Percentiles rank a stretch among this genome's conserved stretches.
These are phyloP conservation scores for Pleurozium schreberi DNA, from an alignment of 225 moss, liverwort and hornwort species.

Conservation along the genomic window DNA sequence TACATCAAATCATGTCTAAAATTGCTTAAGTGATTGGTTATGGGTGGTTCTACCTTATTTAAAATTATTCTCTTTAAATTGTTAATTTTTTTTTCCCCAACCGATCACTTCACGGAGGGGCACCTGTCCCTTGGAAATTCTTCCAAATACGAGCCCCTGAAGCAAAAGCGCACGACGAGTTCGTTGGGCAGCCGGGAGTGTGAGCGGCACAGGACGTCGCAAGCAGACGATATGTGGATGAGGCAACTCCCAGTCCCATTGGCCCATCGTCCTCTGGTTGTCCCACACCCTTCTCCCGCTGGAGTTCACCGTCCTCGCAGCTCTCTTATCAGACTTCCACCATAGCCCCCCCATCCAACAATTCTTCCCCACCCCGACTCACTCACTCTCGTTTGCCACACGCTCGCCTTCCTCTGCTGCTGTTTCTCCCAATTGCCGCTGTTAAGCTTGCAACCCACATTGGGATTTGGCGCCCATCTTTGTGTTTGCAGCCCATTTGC, in stretches of 20 bases:
- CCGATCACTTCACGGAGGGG: background rate
- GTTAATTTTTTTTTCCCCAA: background rate
- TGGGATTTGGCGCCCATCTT: background rate
- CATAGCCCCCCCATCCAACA: background rate
- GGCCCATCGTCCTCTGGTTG: background rate
- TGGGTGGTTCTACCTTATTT: no score
- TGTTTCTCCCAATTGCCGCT: no score
- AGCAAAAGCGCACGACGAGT: background rate
- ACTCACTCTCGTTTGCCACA: background rate
- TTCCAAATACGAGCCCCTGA: background rate
- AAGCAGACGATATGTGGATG: slow-evolving; percentile 5
- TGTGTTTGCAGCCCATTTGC: background rate
- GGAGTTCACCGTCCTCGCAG: background rate
- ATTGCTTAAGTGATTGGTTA: no score
- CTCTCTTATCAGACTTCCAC: background rate
- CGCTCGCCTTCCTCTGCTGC: background rate
- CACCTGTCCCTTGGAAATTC: background rate
- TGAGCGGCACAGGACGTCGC: slow-evolving; percentile 10
- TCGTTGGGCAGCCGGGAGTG: background rate
- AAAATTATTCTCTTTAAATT: no score
- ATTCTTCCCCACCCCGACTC: background rate
- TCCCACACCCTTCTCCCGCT: background rate
- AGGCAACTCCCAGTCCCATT: background rate
- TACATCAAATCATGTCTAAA: no score
- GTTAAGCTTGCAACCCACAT: background rate